Conservation (phyloP, 2,329 filamentous ascomycete species). For the Penicillium sp. region DNA sequence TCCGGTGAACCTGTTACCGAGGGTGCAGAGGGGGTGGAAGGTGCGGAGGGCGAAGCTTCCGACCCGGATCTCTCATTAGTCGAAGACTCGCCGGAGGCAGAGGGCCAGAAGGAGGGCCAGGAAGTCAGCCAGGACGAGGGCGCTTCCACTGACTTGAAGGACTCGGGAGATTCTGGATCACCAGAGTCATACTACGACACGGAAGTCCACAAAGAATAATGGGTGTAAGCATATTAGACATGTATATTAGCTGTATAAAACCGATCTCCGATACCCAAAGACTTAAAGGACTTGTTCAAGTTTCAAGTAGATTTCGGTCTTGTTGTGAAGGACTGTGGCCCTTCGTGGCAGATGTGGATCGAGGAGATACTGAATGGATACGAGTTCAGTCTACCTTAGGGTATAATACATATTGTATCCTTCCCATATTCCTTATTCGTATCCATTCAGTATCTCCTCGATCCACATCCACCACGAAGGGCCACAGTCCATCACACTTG, state of each 20-base stretch:
- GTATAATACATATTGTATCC: too few species aligned
- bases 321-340: too few species aligned
- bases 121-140: neutral
- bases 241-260: conserved; percentile 27
- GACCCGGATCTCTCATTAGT: conserved; percentile 1
- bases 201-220: conserved; percentile 4
- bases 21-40: neutral
- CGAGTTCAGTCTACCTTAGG: too few species aligned
- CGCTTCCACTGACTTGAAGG: neutral
- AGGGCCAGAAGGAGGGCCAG: neutral
- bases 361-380: too few species aligned
- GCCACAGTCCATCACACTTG: too few species aligned
- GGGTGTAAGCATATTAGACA: conserved; percentile 8
- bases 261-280: conserved; percentile 4
- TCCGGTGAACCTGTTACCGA: conserved; percentile 17
- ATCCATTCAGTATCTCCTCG: too few species aligned
- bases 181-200: conserved; percentile 2
- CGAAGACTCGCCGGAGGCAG: neutral
- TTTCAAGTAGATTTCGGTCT: too few species aligned
- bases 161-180: neutral
- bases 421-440: too few species aligned
- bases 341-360: too few species aligned
- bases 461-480: too few species aligned
- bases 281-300: too few species aligned
- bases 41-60: neutral